Base-by-base conservation (phyloP, 2,329 filamentous ascomycete species). In the Fusarium virguliforme region DNA sequence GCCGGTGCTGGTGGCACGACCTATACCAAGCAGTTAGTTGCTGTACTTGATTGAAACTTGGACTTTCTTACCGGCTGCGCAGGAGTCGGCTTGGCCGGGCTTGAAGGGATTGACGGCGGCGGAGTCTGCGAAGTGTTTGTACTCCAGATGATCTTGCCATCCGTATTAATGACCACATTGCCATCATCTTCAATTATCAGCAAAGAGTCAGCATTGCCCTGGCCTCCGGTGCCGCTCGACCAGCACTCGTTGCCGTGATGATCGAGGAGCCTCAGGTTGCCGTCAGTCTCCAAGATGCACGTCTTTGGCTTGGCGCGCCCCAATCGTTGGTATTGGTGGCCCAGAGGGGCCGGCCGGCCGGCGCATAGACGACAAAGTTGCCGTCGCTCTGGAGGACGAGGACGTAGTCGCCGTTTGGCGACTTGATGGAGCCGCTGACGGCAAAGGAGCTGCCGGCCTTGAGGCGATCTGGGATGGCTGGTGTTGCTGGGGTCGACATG, bases 1-100 rank as follows among this genome's bases (percentile, higher is more conserved):
- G 40, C 10, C 12, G 18, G 18, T 2, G 28, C 28, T 30, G 40
- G 40, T 24, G 40, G 40, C 40, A 41, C 18, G 5, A 18, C 7
- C 40, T 41, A 18, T 41, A 41, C 10, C 2, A 41, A 12, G 10
- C 18, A 18, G 3, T 41, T 6, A 24, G 3, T 6, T 12, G 9
- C 4, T 24, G 6, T 24, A 10, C 22, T 41, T 13, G 1, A 13
- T 13, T 1, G 13, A 1, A 24, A 18, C 2, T 41, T 7, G 0
- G 10, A 24, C 6, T 4, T 1, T 3, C 40, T 24, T 41, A 24
- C 40, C 3, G 40, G 18, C 40, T 24, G 18, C 5, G 40, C 22
- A 41, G 40, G 7, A 41, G 40, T 4, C 12, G 40, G 18, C 18
- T 13, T 24, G 9, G 10, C 40, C 6, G 18, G 40, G 18, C 9